A percentile compares a stretch with the other conserved stretches of the same genome.
These are phyloP conservation scores for Taphrina wiesneri DNA, from an alignment of 1,139 yeast genomes.

Conservation along the genomic window DNA sequence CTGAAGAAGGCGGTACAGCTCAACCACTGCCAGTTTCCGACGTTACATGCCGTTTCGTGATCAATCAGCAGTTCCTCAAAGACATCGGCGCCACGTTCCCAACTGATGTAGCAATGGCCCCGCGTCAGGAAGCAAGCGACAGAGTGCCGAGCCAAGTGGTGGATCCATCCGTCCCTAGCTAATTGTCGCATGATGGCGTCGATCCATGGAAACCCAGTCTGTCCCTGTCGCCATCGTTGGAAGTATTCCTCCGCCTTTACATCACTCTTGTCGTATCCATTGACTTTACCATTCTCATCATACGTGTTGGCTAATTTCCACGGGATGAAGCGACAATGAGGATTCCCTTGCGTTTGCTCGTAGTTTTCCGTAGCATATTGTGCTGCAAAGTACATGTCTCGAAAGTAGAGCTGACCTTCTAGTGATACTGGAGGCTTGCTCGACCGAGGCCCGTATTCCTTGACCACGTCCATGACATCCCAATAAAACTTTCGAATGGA, in stretches of 20 bases:
- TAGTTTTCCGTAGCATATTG: conserved; percentile 20
- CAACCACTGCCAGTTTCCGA: conserved; percentile 34
- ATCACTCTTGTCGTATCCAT: conserved; percentile 11
- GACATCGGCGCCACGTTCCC: conserved; percentile 34
- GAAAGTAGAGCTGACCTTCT: conserved; percentile 28
- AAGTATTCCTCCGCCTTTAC: conserved; percentile 26
- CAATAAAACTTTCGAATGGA: conserved; percentile 30
- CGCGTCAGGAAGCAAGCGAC: conserved; percentile 34
- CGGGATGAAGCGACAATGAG: conserved; percentile 32
- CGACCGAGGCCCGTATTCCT: conserved; percentile 16
- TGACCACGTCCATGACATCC: conserved; percentile 26
- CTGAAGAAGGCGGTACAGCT: conserved; percentile 33
- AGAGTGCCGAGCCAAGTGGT: conserved; percentile 32
- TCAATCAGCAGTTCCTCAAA: conserved; percentile 32
- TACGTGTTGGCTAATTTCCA: conserved; percentile 26
- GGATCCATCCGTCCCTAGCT: conserved; percentile 33
- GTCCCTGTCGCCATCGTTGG: conserved; percentile 28
- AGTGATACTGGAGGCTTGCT: conserved; percentile 28
- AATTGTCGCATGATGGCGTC: conserved; percentile 34
- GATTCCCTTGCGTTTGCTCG: conserved; percentile 30
- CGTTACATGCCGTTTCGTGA: conserved; percentile 33
- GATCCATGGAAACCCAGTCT: conserved; percentile 34
- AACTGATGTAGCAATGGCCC: conserved; percentile 32
- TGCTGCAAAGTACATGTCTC: conserved; percentile 35
- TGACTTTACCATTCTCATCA: conserved; percentile 3